Percentiles rank a stretch among this genome's conserved stretches.
Conservation (phyloP, 441 rosid species). For the Macaranga tanarius region DNA sequence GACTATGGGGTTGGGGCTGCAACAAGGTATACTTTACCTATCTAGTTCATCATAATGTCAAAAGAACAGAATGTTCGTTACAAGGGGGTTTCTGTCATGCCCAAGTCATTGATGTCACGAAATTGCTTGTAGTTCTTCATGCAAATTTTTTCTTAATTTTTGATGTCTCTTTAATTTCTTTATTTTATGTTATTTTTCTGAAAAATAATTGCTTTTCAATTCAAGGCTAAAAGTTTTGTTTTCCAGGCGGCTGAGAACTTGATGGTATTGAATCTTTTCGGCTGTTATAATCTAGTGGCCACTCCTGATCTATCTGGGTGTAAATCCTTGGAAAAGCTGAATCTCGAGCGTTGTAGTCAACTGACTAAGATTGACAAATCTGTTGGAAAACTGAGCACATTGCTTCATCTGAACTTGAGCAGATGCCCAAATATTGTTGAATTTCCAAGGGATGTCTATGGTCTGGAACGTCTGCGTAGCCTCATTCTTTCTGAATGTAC, state of each 20-base stretch:
- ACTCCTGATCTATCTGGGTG: slow-evolving; percentile 49
- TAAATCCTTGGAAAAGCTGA: slow-evolving; percentile 48
- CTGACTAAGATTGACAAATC: slow-evolving; percentile 48
- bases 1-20: slow-evolving; percentile 21
- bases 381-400: slow-evolving; percentile 39
- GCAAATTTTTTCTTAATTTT: too few relatives aligned
- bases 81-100: background rate
- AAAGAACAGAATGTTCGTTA: background rate
- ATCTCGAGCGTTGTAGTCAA: slow-evolving; percentile 38
- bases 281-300: slow-evolving; percentile 21
- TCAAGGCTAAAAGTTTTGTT: slow-evolving; percentile 15
- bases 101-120: background rate
- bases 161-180: too few relatives aligned
- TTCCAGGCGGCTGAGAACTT: slow-evolving; percentile 25
- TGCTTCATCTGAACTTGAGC: slow-evolving; percentile 47
- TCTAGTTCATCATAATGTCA: too few relatives aligned
- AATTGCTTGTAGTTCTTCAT: background rate
- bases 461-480: slow-evolving; percentile 44
- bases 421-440: slow-evolving; percentile 42
- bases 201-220: background rate
- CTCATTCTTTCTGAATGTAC: slow-evolving; percentile 53
- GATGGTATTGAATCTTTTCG: slow-evolving; percentile 28
- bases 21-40: slow-evolving; percentile 33
- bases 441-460: slow-evolving; percentile 52
- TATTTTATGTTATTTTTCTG: background rate